Conservation (phyloP, 495 filamentous ascomycete species). For the Daldinia vernicosa region DNA sequence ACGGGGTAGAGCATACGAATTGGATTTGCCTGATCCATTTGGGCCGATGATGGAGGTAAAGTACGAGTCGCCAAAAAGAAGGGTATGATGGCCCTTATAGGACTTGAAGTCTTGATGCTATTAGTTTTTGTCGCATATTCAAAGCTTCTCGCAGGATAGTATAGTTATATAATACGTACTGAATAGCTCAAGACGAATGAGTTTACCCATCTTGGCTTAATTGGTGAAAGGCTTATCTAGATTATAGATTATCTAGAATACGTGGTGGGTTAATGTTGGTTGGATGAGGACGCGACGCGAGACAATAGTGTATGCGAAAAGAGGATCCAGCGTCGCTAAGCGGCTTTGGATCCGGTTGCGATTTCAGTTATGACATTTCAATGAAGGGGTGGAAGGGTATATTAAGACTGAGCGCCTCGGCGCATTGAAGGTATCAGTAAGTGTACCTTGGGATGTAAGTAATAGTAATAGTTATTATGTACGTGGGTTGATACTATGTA, state of each 20-base stretch:
- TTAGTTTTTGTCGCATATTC: slow-evolving; percentile 39
- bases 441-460: not conserved
- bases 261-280: not conserved
- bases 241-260: slow-evolving; percentile 18
- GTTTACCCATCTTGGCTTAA: slow-evolving; percentile 72
- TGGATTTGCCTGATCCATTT: slow-evolving; percentile 99
- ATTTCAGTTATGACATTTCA: slow-evolving; percentile 38
- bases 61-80: slow-evolving; percentile 97
- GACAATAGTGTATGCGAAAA: slow-evolving; percentile 36
- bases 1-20: slow-evolving; percentile 74
- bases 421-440: slow-evolving; percentile 9
- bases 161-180: too few relatives aligned
- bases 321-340: slow-evolving; percentile 30
- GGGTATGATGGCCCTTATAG: slow-evolving; percentile 92
- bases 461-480: not conserved
- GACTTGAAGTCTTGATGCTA: slow-evolving; percentile 89
- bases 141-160: slow-evolving; percentile 12
- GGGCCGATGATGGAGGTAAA: slow-evolving; percentile 99
- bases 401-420: slow-evolving; percentile 4
- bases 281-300: slow-evolving; percentile 39
- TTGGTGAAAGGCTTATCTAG: slow-evolving; percentile 9
- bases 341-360: slow-evolving; percentile 17
- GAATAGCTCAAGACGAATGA: slow-evolving; percentile 92
- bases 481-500: slow-evolving; percentile 3
- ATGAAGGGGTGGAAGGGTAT: slow-evolving; percentile 5